Base-by-base conservation (phyloP, 768 basidiomycete species). In the Mycena haematopus region DNA sequence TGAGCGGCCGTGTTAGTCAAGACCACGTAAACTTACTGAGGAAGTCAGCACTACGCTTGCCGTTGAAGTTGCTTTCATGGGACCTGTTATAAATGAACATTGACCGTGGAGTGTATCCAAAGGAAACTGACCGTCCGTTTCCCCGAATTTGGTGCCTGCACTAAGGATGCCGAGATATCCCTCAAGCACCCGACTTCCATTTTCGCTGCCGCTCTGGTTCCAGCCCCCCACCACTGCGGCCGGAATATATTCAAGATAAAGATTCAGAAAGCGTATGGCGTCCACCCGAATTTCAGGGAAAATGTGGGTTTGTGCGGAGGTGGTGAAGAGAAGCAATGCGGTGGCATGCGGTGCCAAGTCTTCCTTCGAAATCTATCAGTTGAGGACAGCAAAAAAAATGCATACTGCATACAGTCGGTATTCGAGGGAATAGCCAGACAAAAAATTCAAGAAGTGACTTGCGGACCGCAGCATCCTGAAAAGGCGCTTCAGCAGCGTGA, bases 221-320 rank as follows among this genome's bases (percentile, higher is more conserved):
- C 92, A 96, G 9, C 89, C 87, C 54, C 78, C 77, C 3, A 89
- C 83, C 5, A 95, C 86, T 9, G 81, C 76, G 44, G 81, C 80
- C 11, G 95, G 94, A 5, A 91, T 84, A 61, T 79, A 70, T 38
- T 89, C 86, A 4, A 97, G 80, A 42, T 94, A 81, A 24, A 96
- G 72, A 68, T 91, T 84, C 45, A 98, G 75, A 67, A 94, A 86
- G 14, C 89, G 87, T 56, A 96, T 81, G 3, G 94, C 93, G 71
- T 98, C 96, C 40, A 98, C 83, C 17, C 95, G 85, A 62, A 98
- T 94, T 74, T 96, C 94, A 22, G 95, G 95, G 73, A 95, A 97
- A 50, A 99, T 96, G 69, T 96, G 92, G 0, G 93, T 95, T 73
- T 96, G 90, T 0, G 94, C 93, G 11, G 95, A 96, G 7, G 92